A percentile compares a stretch with the other conserved stretches of the same genome.
These are phyloP conservation scores for Nitzschia sp. DNA, from an alignment of 108 stramenopile genomes.

Conservation along the genomic window DNA sequence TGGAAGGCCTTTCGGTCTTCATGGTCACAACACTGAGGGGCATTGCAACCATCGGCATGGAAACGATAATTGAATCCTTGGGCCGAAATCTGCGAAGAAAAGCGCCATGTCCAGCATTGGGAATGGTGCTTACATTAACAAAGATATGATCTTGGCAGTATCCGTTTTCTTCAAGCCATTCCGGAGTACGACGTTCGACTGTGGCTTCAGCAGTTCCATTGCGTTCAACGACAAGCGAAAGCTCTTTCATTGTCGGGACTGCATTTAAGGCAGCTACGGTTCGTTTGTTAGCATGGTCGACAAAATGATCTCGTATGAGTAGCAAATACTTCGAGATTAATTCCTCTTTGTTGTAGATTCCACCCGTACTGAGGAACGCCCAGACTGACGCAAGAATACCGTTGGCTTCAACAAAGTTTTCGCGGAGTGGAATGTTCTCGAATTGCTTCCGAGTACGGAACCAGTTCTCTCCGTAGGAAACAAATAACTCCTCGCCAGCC, in stretches of 20 bases:
- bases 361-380: background rate
- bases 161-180: constrained; percentile 48
- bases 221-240: constrained; percentile 3
- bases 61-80: constrained; percentile 34
- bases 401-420: constrained; percentile 12
- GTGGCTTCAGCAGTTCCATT: constrained; percentile 34
- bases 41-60: constrained; percentile 34
- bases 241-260: constrained; percentile 5
- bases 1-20: constrained; percentile 10
- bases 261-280: constrained; percentile 6
- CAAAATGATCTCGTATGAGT: background rate
- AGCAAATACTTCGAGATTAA: background rate
- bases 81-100: constrained; percentile 51
- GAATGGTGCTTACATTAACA: constrained; percentile 49
- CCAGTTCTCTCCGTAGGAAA: constrained; percentile 29
- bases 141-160: constrained; percentile 39
- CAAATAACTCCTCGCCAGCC: constrained; percentile 56
- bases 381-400: constrained; percentile 12
- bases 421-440: constrained; percentile 14
- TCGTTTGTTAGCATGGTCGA: constrained; percentile 2
- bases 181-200: constrained; percentile 28
- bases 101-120: constrained; percentile 75
- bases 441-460: constrained; percentile 14
- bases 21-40: constrained; percentile 23
- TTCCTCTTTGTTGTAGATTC: background rate